Evolutionary conservation across 2,329 filamentous ascomycete genomes (phyloP).

Genomic region (Beauveria pseudobassiana): DNA sequence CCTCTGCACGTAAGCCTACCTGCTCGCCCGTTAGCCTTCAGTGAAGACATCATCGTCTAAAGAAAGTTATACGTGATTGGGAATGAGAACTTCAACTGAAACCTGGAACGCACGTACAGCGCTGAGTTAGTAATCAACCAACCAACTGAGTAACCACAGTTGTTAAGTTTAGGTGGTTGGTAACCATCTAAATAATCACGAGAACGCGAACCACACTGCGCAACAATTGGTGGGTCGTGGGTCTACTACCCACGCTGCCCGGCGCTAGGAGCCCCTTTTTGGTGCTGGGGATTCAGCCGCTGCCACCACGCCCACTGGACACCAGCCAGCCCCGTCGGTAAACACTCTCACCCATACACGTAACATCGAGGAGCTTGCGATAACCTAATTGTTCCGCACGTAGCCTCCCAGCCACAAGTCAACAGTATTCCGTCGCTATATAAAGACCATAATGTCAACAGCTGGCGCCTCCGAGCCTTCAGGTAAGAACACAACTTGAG

Average conservation of each 20-base stretch:
- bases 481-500: not conserved
- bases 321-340: not conserved
- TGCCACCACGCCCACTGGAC: conserved; percentile 2
- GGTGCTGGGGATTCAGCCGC: not conserved
- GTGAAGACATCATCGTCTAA: too few relatives aligned
- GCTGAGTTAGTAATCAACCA: too few relatives aligned
- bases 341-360: not conserved
- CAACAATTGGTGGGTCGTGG: not conserved
- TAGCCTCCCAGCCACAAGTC: not conserved
- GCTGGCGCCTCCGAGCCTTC: not conserved
- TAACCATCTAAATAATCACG: too few relatives aligned
- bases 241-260: not conserved
- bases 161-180: too few relatives aligned
- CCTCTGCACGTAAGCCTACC: too few relatives aligned
- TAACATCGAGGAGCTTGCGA: not conserved
- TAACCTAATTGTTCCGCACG: not conserved
- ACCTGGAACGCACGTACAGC: too few relatives aligned
- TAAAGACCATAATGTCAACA: not conserved
- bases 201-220: too few relatives aligned
- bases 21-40: too few relatives aligned
- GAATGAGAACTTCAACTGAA: too few relatives aligned
- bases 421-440: not conserved
- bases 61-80: too few relatives aligned
- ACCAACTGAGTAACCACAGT: too few relatives aligned
- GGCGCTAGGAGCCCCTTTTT: conserved; percentile 5